phyloP scores from a whole-genome alignment of 345 rosid genomes.

The Hibiscus mutabilis region DNA sequence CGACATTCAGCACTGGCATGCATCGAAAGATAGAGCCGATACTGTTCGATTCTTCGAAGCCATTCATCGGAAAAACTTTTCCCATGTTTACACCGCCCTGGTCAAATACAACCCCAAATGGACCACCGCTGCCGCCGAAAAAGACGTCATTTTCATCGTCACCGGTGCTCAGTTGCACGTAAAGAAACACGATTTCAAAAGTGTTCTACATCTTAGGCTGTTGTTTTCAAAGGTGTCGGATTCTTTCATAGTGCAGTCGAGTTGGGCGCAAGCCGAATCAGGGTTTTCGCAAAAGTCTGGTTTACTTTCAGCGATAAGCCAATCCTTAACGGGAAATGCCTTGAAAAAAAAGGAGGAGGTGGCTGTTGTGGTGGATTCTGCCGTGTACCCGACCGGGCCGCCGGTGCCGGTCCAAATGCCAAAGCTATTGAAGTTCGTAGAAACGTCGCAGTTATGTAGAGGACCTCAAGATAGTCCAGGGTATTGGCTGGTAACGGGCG shows the following conservation, averaged over 20 bases:
- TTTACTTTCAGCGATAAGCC: slow-evolving; percentile 61
- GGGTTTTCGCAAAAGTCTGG: slow-evolving; percentile 60
- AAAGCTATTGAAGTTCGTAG: slow-evolving; percentile 70
- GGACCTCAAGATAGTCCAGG: slow-evolving; percentile 91
- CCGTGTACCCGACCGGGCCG: slow-evolving; percentile 81
- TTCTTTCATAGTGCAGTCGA: slow-evolving; percentile 35
- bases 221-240: slow-evolving; percentile 51
- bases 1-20: slow-evolving; percentile 44
- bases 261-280: slow-evolving; percentile 50
- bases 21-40: slow-evolving; percentile 44
- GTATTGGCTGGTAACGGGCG: slow-evolving; percentile 86
- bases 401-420: slow-evolving; percentile 63
- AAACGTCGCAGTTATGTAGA: slow-evolving; percentile 59
- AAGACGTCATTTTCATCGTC: slow-evolving; percentile 57
- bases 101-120: slow-evolving; percentile 57
- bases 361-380: slow-evolving; percentile 52
- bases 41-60: slow-evolving; percentile 44
- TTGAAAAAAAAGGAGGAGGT: slow-evolving; percentile 32
- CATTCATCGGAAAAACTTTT: slow-evolving; percentile 47
- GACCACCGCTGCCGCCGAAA: slow-evolving; percentile 13
- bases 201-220: slow-evolving; percentile 72
- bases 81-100: slow-evolving; percentile 69
- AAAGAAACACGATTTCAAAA: slow-evolving; percentile 52
- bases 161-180: slow-evolving; percentile 87
- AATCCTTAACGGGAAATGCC: slow-evolving; percentile 37